These are phyloP conservation scores for Xerocomellus dryophilus DNA, from an alignment of 768 basidiomycete species.

Conservation along the genomic window DNA sequence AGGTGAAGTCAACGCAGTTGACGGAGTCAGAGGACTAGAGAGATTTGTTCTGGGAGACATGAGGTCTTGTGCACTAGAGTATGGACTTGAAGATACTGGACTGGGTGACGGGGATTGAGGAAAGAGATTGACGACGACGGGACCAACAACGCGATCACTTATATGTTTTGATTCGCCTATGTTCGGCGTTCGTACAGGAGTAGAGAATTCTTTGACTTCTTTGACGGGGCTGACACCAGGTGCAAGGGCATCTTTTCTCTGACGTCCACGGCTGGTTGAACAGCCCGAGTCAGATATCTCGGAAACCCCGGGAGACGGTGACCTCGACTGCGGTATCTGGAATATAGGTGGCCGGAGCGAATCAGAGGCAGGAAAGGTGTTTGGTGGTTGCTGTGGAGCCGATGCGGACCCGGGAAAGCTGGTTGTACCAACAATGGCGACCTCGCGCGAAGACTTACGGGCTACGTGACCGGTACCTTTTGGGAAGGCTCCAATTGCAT, in stretches of 20 bases:
- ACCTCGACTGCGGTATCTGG: slow-evolving; percentile 37
- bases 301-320: slow-evolving; percentile 29
- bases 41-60: slow-evolving; percentile 26
- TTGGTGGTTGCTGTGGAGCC: slow-evolving; percentile 28
- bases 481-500: slow-evolving; percentile 33
- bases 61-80: slow-evolving; percentile 27
- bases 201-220: slow-evolving; percentile 23
- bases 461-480: slow-evolving; percentile 37
- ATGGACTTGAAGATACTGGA: slow-evolving; percentile 27
- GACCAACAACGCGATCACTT: slow-evolving; percentile 57
- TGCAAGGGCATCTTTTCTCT: slow-evolving; percentile 34
- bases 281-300: slow-evolving; percentile 34
- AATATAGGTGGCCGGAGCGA: slow-evolving; percentile 37
- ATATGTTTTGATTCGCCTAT: slow-evolving; percentile 64
- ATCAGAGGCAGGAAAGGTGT: slow-evolving; percentile 26
- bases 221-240: slow-evolving; percentile 31
- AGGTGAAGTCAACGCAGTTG: slow-evolving; percentile 30
- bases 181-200: slow-evolving; percentile 50
- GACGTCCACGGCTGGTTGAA: slow-evolving; percentile 26
- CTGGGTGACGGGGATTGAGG: slow-evolving; percentile 32
- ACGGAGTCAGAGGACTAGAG: slow-evolving; percentile 25
- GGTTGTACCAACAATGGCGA: slow-evolving; percentile 52
- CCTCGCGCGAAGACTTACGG: slow-evolving; percentile 46
- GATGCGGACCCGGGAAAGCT: slow-evolving; percentile 27
- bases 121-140: slow-evolving; percentile 52